Evolutionary conservation across 2,329 filamentous ascomycete species (phyloP).

Genomic region (Pseudocercospora fijiensis): DNA sequence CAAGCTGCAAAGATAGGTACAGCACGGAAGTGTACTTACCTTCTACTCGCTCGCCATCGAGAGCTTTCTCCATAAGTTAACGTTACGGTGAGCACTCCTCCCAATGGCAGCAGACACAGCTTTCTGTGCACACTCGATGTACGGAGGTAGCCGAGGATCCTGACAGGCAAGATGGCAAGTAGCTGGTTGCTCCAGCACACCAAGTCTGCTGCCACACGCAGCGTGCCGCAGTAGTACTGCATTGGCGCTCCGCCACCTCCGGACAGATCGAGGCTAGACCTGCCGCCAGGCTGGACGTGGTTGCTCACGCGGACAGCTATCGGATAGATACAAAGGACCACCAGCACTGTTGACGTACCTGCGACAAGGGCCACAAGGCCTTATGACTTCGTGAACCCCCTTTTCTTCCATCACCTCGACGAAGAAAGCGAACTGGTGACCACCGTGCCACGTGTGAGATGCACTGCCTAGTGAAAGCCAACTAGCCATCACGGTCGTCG

Average conservation of each 20-base stretch:
- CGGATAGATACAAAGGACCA: background rate
- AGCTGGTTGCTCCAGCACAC: constrained; percentile 13
- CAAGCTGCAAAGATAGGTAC: constrained; percentile 1
- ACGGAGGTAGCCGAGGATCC: background rate
- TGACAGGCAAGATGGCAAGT: constrained; percentile 10
- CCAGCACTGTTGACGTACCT: background rate
- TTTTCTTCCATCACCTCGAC: background rate
- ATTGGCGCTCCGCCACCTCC: constrained; percentile 16
- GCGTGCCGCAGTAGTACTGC: constrained; percentile 10
- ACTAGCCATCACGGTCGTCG: background rate
- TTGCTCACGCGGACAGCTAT: constrained; percentile 3
- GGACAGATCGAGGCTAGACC: constrained; percentile 17
- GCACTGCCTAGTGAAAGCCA: background rate
- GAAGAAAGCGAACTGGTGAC: background rate
- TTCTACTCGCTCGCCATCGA: background rate
- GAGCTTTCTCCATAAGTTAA: background rate
- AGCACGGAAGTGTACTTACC: background rate
- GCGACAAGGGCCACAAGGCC: background rate
- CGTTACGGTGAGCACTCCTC: background rate
- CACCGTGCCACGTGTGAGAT: background rate
- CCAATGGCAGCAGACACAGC: background rate
- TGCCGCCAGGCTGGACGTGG: background rate
- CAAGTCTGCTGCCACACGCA: constrained; percentile 13
- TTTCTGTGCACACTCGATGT: background rate
- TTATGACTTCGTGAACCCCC: background rate